A percentile compares a stretch with the other conserved stretches of the same genome.
Conservation (phyloP, 768 basidiomycete species). For the Pisolithus microcarpus region DNA sequence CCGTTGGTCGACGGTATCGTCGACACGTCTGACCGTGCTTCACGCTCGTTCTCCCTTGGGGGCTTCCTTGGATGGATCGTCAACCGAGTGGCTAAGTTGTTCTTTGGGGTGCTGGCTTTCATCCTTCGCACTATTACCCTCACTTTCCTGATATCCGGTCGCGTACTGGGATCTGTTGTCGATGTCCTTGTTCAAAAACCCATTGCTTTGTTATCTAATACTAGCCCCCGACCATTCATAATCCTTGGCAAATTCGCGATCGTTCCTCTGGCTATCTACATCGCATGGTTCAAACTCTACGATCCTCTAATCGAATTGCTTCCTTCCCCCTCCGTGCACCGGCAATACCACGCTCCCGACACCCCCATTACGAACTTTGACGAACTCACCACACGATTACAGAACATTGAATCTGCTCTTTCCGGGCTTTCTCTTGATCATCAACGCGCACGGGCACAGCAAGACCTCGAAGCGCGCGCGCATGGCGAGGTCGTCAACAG, state of each 20-base stretch:
- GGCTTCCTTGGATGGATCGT: constrained; percentile 38
- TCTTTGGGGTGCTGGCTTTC: constrained; percentile 20
- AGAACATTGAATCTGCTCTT: constrained; percentile 55
- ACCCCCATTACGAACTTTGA: constrained; percentile 57
- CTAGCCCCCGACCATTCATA: constrained; percentile 26
- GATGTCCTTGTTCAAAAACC: constrained; percentile 48
- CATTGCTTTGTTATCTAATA: constrained; percentile 29
- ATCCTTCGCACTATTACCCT: constrained; percentile 25
- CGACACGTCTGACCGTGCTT: constrained; percentile 15
- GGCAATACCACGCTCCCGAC: constrained; percentile 47
- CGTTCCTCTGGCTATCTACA: constrained; percentile 37
- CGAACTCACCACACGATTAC: constrained; percentile 57
- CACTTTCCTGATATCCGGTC: constrained; percentile 38
- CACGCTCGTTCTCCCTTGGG: constrained; percentile 37
- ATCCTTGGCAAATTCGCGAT: constrained; percentile 36
- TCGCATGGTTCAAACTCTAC: constrained; percentile 39
- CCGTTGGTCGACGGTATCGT: constrained; percentile 21
- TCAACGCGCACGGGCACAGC: constrained; percentile 41
- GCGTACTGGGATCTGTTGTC: constrained; percentile 41
- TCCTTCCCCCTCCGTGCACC: constrained; percentile 26
- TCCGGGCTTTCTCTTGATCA: constrained; percentile 52
- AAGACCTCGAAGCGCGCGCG: constrained; percentile 46
- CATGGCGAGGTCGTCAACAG: constrained; percentile 48
- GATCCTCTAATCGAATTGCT: constrained; percentile 29
- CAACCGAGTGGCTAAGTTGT: constrained; percentile 28